Evolutionary conservation across 225 moss, liverwort and hornwort genomes (phyloP), one percentile per base, ranked within the genome.

Genomic region (Lunularia cruciata): DNA sequence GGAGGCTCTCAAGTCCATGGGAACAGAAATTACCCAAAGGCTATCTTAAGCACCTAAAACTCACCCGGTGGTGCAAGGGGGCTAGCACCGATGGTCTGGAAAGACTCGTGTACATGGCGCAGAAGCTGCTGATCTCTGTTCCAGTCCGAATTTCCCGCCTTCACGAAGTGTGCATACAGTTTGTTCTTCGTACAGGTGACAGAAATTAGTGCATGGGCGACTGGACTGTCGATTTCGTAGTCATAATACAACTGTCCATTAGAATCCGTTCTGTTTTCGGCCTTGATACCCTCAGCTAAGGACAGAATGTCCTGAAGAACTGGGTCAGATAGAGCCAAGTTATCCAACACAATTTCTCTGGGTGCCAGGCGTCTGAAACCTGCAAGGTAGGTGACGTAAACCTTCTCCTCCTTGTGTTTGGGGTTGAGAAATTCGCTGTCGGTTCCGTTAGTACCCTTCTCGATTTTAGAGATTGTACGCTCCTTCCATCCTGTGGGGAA

Each of bases 171-270:
- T 0, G 98, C 87, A 60, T 98, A 98, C n/a, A 98, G 74, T 80
- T 98, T 98, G 84, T 98, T 98, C 83, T 98, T 98, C 12, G 98
- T 85, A 68, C 98, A 98, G 0, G 98, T 98, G 47, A 98, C 98
- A 60, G 93, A 93, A 52, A 98, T 93, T 42, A 98, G 81, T 45
- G 89, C 98, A 61, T 93, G 89, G 3, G 93, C 98, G 13, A 73
- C 88, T 0, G 98, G 98, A 68, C 98, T 93, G 30, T 93, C 67
- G 38, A 98, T 98, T 54, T 98, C 98, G 45, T 55, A 98, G 42
- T 93, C 91, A 37, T 98, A 98, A 46, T 93, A 98, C 3, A 87
- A 69, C 78, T 88, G 98, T 53, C 98, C 98, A 10, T 65, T 76
- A 35, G 71, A 22, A 61, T 89, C 90, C 22, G 74, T 85, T 28